Conservation (phyloP, 371 early-diverging fungal species). For the Apophysomyces sp. region DNA sequence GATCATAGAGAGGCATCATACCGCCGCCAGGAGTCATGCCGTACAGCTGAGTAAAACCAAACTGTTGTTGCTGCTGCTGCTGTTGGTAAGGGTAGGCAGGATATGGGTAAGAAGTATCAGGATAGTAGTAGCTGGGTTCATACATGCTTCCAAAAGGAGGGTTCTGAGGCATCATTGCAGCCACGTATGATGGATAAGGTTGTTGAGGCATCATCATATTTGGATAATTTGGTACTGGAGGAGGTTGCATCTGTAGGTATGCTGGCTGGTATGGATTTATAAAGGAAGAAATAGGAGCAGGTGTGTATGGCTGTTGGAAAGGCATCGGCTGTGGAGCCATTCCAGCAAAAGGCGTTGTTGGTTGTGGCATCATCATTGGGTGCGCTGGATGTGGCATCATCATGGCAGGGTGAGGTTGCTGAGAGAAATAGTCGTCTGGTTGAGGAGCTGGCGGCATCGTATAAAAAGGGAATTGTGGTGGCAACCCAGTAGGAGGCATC, state of each 20-base stretch:
- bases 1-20: not conserved
- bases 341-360: not conserved
- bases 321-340: not conserved
- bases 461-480: not conserved
- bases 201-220: not conserved
- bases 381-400: not conserved
- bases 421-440: not conserved
- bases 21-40: not conserved
- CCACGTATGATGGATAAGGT: not conserved
- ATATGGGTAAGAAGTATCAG: not conserved
- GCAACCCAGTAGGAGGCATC: not conserved
- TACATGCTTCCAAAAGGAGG: not conserved
- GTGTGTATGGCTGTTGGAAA: not conserved
- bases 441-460: not conserved
- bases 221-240: not conserved
- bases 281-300: not conserved
- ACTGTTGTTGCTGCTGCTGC: not conserved
- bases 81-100: not conserved
- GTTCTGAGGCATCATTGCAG: not conserved
- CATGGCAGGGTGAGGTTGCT: not conserved
- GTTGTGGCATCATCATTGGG: not conserved
- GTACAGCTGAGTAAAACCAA: not conserved
- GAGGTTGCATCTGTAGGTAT: not conserved
- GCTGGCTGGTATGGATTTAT: not conserved
- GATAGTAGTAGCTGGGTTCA: not conserved